Evolutionary conservation across 1,284 basidiomycete genomes (phyloP).

Genomic region (Wallemia hederae): DNA sequence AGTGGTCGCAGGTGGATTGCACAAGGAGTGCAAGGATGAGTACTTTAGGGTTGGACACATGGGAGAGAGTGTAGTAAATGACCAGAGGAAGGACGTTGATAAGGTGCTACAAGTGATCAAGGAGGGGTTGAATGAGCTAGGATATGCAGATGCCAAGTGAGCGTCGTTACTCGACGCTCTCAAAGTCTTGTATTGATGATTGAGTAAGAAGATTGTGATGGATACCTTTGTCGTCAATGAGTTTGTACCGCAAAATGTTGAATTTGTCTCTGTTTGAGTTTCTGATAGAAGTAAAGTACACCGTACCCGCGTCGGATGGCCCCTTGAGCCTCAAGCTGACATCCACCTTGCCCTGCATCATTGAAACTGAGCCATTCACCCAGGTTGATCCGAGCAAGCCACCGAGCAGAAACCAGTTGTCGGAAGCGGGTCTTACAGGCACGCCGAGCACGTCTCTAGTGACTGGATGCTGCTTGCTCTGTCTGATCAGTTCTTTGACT

Average conservation of each 20-base stretch:
- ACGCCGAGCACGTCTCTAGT: neutral
- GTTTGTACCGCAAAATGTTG: neutral
- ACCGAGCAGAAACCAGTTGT: neutral
- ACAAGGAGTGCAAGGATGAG: conserved; percentile 55
- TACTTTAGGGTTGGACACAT: conserved; percentile 35
- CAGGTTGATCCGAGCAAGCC: neutral
- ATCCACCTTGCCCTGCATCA: neutral
- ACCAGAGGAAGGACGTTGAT: conserved; percentile 34
- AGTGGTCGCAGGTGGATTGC: conserved; percentile 66
- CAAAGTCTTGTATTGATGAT: neutral
- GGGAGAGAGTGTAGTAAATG: conserved; percentile 52
- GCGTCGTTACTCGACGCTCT: neutral
- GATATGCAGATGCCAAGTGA: conserved; percentile 9
- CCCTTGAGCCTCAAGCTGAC: neutral
- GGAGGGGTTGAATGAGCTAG: conserved; percentile 22
- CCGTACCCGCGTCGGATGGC: neutral
- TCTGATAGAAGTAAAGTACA: neutral
- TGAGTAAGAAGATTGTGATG: neutral
- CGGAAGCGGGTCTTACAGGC: neutral
- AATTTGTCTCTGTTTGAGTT: neutral
- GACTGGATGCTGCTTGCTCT: neutral
- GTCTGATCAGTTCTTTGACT: neutral
- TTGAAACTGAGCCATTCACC: neutral
- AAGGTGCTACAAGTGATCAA: conserved; percentile 37
- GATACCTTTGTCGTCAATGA: neutral